Conservation (phyloP, 306 rosid species). For the Lathyrus sativus region DNA sequence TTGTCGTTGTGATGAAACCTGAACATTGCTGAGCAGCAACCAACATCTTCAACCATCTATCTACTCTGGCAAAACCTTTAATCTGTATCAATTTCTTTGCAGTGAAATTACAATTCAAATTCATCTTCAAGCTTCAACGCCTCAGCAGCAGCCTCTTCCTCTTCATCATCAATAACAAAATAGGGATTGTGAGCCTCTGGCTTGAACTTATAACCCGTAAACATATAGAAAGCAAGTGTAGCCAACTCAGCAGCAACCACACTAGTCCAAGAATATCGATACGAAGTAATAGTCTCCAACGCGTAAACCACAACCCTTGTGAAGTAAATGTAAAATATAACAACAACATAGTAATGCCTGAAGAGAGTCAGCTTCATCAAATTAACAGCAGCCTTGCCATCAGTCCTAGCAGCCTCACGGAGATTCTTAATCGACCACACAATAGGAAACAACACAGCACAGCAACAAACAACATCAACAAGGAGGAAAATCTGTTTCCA, state of each 20-base stretch:
- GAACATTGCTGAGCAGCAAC: conserved; percentile 34
- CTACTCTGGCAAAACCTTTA: conserved; percentile 30
- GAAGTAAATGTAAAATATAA: conserved; percentile 91
- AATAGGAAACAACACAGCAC: conserved; percentile 90
- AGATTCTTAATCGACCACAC: conserved; percentile 97
- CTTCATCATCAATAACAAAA: conserved; percentile 89
- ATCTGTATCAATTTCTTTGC: not conserved
- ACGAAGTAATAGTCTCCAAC: conserved; percentile 83
- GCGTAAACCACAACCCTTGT: conserved; percentile 95
- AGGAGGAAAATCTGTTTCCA: conserved; percentile 92
- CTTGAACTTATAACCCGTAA: conserved; percentile 87
- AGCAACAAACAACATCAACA: conserved; percentile 90
- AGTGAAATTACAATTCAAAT: conserved; percentile 70
- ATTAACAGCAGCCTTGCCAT: conserved; percentile 94
- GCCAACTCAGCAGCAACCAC: conserved; percentile 89
- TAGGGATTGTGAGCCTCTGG: conserved; percentile 94
- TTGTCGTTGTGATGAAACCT: conserved; percentile 51
- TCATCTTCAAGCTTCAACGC: conserved; percentile 93
- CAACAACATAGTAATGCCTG: conserved; percentile 88
- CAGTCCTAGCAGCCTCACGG: conserved; percentile 89
- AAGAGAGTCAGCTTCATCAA: conserved; percentile 90
- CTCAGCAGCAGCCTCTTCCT: conserved; percentile 96
- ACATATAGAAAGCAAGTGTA: conserved; percentile 76
- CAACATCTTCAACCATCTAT: conserved; percentile 38
- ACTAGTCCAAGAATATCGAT: conserved; percentile 91